Percentiles rank a stretch among this genome's conserved stretches.
phyloP scores from a whole-genome alignment of 768 basidiomycete genomes.

The Tremella yokohamensis region DNA sequence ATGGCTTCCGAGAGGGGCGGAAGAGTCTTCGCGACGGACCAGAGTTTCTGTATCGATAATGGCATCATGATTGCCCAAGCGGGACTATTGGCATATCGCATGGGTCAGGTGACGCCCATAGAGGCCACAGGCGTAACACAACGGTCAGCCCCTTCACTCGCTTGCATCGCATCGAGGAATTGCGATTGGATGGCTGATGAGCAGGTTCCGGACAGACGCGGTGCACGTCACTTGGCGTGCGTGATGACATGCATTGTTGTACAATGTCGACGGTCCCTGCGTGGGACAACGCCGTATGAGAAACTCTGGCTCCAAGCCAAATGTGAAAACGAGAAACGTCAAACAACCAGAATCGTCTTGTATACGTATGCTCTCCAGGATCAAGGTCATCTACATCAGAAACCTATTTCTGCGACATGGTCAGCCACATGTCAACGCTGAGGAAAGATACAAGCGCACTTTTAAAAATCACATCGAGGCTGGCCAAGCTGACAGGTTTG shows the following conservation, averaged over 20 bases:
- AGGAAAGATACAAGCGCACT: conserved; percentile 25
- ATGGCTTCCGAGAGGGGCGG: conserved; percentile 91
- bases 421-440: no score
- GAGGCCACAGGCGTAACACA: conserved; percentile 85
- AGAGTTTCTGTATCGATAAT: conserved; percentile 94
- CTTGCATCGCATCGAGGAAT: no score
- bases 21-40: conserved; percentile 89
- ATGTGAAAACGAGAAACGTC: no score
- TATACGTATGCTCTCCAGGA: no score
- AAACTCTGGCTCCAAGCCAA: no score
- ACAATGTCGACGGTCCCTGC: no score
- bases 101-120: conserved; percentile 77
- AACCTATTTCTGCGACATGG: conserved; percentile 28
- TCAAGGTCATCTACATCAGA: conserved; percentile 10
- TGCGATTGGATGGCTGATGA: conserved; percentile 11
- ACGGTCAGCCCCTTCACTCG: conserved; percentile 57
- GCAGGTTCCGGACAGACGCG: conserved; percentile 88
- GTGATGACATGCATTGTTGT: conserved; percentile 35
- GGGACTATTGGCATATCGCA: conserved; percentile 82
- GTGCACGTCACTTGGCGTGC: conserved; percentile 87
- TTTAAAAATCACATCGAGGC: conserved; percentile 59
- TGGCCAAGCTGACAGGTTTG: conserved; percentile 93
- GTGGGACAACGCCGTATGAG: no score
- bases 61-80: conserved; percentile 99
- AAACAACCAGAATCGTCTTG: no score